Evolutionary conservation across 1,284 basidiomycete species (phyloP).

Genomic region (Puccinia triticina): DNA sequence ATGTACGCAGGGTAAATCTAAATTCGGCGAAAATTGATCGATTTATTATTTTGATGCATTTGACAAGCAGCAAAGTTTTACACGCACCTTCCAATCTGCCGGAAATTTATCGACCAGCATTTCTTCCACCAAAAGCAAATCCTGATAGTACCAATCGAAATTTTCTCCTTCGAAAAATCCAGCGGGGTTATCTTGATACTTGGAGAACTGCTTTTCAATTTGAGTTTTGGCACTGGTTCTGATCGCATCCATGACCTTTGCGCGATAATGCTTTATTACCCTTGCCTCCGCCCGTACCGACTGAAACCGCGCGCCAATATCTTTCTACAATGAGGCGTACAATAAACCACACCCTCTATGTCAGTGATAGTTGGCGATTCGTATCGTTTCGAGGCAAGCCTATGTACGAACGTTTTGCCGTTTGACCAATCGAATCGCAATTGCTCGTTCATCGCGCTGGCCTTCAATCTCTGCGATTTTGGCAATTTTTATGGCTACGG

Average conservation of each 20-base stretch:
- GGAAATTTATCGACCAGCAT: constrained; percentile 90
- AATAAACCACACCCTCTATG: background rate
- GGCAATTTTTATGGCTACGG: constrained; percentile 84
- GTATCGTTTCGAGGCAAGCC: background rate
- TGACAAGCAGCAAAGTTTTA: background rate
- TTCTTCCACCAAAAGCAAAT: constrained; percentile 84
- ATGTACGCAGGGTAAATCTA: constrained; percentile 82
- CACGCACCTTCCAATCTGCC: constrained; percentile 64
- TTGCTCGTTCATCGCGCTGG: constrained; percentile 88
- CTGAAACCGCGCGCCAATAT: constrained; percentile 50
- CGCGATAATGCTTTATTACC: constrained; percentile 92
- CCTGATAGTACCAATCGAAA: constrained; percentile 89
- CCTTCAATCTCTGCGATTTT: constrained; percentile 95
- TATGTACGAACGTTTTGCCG: constrained; percentile 39
- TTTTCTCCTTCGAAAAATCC: constrained; percentile 71
- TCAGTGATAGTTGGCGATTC: background rate
- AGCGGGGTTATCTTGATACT: constrained; percentile 69
- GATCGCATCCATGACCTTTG: constrained; percentile 82
- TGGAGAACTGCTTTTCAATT: constrained; percentile 73
- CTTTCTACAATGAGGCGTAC: constrained; percentile 40
- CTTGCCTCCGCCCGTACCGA: constrained; percentile 66
- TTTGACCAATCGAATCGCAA: constrained; percentile 51
- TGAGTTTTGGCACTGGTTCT: constrained; percentile 74
- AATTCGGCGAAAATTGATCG: constrained; percentile 59
- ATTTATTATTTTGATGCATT: background rate